Evolutionary conservation across 2,329 filamentous ascomycete genomes (phyloP).

Genomic region (Diplocarpon rosae): DNA sequence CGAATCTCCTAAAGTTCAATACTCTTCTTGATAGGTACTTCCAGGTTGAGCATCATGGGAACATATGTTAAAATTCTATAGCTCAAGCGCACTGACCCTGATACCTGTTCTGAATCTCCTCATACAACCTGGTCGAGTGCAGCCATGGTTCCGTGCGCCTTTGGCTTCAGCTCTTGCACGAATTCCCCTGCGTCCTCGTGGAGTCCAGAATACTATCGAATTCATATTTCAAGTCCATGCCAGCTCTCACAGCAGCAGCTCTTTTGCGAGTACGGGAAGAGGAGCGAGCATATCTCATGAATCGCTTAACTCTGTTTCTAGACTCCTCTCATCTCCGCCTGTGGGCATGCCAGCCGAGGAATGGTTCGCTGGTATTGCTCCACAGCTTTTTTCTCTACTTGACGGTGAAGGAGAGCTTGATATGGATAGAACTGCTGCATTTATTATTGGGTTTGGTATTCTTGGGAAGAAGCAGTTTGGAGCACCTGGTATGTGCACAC

Average conservation of each 20-base stretch:
- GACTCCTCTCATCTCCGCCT: conserved; percentile 50
- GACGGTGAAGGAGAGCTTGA: conserved; percentile 49
- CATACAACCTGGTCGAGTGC: conserved; percentile 48
- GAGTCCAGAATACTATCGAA: conserved; percentile 57
- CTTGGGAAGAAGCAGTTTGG: conserved; percentile 52
- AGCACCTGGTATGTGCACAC: conserved; percentile 42
- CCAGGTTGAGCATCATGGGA: neutral
- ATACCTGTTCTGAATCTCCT: conserved; percentile 51
- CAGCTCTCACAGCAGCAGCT: conserved; percentile 16
- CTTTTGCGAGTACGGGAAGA: conserved; percentile 28
- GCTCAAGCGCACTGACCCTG: conserved; percentile 40
- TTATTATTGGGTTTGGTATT: conserved; percentile 56
- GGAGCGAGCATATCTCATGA: conserved; percentile 58
- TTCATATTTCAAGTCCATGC: conserved; percentile 62
- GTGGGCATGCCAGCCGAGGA: conserved; percentile 38
- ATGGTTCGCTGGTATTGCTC: conserved; percentile 51
- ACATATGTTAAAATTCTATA: conserved; percentile 14
- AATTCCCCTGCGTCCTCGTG: conserved; percentile 49
- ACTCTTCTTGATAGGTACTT: conserved; percentile 18
- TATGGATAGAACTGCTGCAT: conserved; percentile 46
- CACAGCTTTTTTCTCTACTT: conserved; percentile 49
- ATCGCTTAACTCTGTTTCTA: conserved; percentile 51
- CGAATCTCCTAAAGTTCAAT: conserved; percentile 15
- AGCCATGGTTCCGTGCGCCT: conserved; percentile 46
- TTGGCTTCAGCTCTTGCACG: conserved; percentile 47